phyloP scores from a whole-genome alignment of 2,329 filamentous ascomycete genomes.

The Phialophora chinensis region DNA sequence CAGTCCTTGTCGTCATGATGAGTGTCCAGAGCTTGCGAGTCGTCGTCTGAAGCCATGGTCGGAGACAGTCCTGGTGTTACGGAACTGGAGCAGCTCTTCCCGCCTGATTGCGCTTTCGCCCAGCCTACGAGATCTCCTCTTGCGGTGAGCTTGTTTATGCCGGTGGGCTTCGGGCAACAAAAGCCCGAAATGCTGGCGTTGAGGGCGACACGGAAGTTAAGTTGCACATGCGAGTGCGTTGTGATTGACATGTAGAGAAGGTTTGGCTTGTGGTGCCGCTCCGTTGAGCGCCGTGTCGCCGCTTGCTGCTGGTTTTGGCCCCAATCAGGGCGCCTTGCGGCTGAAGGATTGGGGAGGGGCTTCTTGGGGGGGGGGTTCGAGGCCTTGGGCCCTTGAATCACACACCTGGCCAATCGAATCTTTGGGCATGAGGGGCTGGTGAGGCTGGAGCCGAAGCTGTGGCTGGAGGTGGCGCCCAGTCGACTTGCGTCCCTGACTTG shows the following conservation, averaged over 20 bases:
- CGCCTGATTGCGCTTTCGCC: slow-evolving; percentile 20
- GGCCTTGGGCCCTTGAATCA: not conserved
- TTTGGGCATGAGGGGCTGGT: not conserved
- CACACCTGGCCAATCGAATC: not conserved
- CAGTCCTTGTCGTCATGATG: slow-evolving; percentile 39
- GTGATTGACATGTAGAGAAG: slow-evolving; percentile 13
- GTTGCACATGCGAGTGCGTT: slow-evolving; percentile 6
- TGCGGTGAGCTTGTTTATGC: not conserved
- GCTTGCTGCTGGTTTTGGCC: slow-evolving; percentile 11
- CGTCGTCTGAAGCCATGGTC: slow-evolving; percentile 36
- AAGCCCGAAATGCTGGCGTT: not conserved
- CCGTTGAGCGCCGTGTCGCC: slow-evolving; percentile 5
- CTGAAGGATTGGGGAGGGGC: slow-evolving; percentile 14
- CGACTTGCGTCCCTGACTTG: not conserved
- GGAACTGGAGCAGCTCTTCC: slow-evolving; percentile 1
- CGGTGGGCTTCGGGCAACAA: not conserved
- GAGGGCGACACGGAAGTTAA: slow-evolving; percentile 1
- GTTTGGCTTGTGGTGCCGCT: not conserved
- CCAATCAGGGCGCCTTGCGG: slow-evolving; percentile 19
- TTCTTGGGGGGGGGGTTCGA: not conserved
- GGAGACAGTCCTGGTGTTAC: not conserved
- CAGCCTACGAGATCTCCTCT: not conserved
- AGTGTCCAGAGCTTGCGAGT: slow-evolving; percentile 28
- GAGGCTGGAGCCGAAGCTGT: not conserved
- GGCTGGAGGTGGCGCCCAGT: not conserved